These are phyloP conservation scores for Garcia nutans DNA, from an alignment of 345 rosid genomes.

Conservation along the genomic window DNA sequence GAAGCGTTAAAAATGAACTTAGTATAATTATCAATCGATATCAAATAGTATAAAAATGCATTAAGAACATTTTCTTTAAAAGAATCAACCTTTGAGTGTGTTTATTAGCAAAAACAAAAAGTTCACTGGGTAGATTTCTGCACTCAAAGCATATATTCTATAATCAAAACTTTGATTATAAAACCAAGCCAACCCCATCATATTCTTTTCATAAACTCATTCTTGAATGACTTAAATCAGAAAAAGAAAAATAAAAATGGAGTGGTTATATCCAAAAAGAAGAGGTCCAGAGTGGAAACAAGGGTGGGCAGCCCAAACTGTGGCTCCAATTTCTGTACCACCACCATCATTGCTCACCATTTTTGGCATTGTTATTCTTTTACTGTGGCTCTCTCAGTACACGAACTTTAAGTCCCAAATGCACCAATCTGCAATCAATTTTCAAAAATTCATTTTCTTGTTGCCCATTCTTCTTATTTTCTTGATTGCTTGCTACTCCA, in stretches of 20 bases:
- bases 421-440: conserved; percentile 29
- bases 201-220: background rate
- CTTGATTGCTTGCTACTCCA: conserved; percentile 28
- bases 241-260: conserved; percentile 28
- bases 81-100: conserved; percentile 21
- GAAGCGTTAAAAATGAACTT: background rate
- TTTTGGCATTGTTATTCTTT: conserved; percentile 45
- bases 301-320: conserved; percentile 45
- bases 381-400: conserved; percentile 45
- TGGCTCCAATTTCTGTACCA: conserved; percentile 38
- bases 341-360: conserved; percentile 44
- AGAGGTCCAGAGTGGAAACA: conserved; percentile 61
- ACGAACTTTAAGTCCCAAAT: conserved; percentile 33
- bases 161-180: background rate
- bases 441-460: conserved; percentile 40
- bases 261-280: conserved; percentile 51
- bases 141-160: conserved; percentile 32
- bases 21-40: too few relatives aligned
- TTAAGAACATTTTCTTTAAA: too few relatives aligned
- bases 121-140: background rate
- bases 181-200: background rate
- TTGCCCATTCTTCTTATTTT: conserved; percentile 39
- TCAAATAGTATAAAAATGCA: too few relatives aligned
- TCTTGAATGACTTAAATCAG: conserved; percentile 2
- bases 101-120: conserved; percentile 10